Evolutionary conservation across 176 grass and related monocot species (phyloP).

Genomic region (Hyparrhenia diplandra): DNA sequence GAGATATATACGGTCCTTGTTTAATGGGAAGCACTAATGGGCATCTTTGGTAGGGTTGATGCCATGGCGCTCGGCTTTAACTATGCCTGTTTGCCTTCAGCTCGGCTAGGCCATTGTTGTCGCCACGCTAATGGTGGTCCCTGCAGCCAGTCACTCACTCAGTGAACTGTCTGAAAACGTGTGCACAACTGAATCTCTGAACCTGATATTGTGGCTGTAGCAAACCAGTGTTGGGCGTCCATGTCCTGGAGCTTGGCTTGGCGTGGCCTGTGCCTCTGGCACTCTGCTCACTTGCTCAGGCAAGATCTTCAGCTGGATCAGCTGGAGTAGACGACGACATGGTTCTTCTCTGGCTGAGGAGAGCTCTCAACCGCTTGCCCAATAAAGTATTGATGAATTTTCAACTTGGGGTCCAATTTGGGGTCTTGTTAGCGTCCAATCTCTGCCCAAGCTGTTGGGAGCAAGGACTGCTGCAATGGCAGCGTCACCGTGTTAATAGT

Average conservation of each 20-base stretch:
- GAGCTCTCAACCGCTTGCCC: not conserved
- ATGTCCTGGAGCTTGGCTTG: not conserved
- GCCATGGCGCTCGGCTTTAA: not conserved
- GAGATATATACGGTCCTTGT: not conserved
- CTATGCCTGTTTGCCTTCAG: not conserved
- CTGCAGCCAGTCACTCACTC: not conserved
- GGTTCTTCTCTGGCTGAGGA: slow-evolving; percentile 23
- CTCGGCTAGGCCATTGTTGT: not conserved
- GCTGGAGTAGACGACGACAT: slow-evolving; percentile 27
- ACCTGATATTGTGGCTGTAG: not conserved
- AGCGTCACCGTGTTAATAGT: not conserved
- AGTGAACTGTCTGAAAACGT: slow-evolving; percentile 26
- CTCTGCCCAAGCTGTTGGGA: slow-evolving; percentile 17
- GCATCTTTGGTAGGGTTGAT: slow-evolving; percentile 30
- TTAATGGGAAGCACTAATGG: not conserved
- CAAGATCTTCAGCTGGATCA: slow-evolving; percentile 40
- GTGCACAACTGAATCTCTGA: slow-evolving; percentile 8
- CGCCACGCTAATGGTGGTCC: not conserved
- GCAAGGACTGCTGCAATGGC: slow-evolving; percentile 2
- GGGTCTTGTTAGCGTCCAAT: slow-evolving; percentile 17
- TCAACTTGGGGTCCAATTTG: not conserved
- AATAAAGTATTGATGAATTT: not conserved
- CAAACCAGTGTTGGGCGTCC: not conserved
- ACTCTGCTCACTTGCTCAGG: not conserved
- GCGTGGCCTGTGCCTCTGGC: not conserved